phyloP scores from a whole-genome alignment of 768 basidiomycete genomes.

The Vararia minispora region DNA sequence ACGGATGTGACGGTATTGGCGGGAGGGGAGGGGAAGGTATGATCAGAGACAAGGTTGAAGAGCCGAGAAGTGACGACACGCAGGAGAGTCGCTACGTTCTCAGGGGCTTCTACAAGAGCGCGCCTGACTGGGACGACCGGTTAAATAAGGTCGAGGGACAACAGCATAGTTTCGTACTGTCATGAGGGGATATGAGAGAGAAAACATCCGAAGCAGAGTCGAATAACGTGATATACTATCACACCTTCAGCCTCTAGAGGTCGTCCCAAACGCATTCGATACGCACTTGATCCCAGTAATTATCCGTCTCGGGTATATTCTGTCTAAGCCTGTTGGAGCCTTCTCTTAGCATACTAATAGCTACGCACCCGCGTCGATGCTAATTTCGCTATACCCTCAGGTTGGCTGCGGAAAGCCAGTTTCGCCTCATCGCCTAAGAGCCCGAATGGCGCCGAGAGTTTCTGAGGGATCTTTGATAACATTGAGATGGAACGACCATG shows the following conservation, averaged over 20 bases:
- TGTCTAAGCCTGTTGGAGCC: conserved; percentile 18
- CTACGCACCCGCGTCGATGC: conserved; percentile 57
- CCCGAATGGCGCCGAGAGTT: conserved; percentile 65
- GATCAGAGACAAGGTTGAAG: conserved; percentile 66
- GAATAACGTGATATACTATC: conserved; percentile 72
- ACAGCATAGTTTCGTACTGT: neutral
- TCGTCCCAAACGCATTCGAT: neutral
- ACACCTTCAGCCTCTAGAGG: neutral
- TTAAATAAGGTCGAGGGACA: neutral
- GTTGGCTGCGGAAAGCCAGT: conserved; percentile 77
- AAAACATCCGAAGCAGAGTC: conserved; percentile 88
- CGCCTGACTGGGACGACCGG: conserved; percentile 51
- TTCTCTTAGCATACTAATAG: neutral
- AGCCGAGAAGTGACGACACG: conserved; percentile 55
- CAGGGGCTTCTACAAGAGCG: conserved; percentile 70
- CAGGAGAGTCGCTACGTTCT: conserved; percentile 79
- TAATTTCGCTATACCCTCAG: conserved; percentile 69
- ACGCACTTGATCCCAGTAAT: conserved; percentile 85
- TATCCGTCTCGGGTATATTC: conserved; percentile 67
- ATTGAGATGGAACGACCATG: conserved; percentile 25
- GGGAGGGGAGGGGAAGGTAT: conserved; percentile 61
- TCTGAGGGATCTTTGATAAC: conserved; percentile 66
- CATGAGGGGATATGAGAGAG: conserved; percentile 35
- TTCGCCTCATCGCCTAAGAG: conserved; percentile 80
- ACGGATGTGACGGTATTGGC: conserved; percentile 45